Conservation (phyloP, 805 yeast species). For the Candida ficus region DNA sequence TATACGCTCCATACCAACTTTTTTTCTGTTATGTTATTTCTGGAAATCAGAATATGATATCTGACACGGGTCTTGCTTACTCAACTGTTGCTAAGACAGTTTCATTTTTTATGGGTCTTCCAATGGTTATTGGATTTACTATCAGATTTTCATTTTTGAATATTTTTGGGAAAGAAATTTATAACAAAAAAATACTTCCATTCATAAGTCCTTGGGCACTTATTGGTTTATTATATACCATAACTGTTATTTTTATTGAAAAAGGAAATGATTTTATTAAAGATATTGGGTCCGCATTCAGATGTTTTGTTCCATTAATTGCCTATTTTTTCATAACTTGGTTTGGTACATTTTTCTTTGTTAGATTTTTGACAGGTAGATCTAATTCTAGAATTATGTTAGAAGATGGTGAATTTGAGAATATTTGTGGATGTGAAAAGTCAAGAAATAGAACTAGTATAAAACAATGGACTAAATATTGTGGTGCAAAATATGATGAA, state of each 20-base stretch:
- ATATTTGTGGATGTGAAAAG: no score
- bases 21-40: neutral
- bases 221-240: neutral
- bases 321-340: neutral
- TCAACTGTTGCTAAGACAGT: neutral
- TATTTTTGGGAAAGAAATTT: neutral
- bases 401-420: no score
- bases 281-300: neutral
- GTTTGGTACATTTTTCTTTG: neutral
- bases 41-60: neutral
- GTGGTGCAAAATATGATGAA: slow-evolving; percentile 36
- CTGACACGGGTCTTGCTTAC: no score
- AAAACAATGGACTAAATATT: slow-evolving; percentile 15
- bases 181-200: neutral
- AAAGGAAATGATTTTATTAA: neutral
- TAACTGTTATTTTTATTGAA: neutral
- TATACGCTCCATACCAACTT: neutral
- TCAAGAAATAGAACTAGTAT: neutral
- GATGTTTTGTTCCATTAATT: neutral
- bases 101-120: neutral
- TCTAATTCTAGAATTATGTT: no score
- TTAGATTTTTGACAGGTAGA: neutral
- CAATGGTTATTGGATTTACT: neutral
- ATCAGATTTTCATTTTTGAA: neutral
- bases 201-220: neutral